Percentiles rank a stretch among this genome's conserved stretches.
phyloP scores from a whole-genome alignment of 2,329 filamentous ascomycete genomes.

The Penicillium sp. region DNA sequence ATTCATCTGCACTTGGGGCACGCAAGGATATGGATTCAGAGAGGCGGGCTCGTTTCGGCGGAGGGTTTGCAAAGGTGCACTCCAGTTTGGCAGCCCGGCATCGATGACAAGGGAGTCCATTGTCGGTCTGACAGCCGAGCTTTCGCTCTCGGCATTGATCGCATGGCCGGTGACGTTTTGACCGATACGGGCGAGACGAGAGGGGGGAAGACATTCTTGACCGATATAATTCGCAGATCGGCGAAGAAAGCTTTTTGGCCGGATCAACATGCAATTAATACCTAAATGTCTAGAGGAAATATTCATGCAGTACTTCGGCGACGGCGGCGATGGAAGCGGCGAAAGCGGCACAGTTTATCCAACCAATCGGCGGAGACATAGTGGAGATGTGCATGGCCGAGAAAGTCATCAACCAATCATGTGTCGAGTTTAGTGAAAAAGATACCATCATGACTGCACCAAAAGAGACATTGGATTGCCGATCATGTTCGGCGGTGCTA shows the following conservation, averaged over 20 bases:
- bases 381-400: too few relatives aligned
- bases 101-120: constrained; percentile 23
- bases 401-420: too few relatives aligned
- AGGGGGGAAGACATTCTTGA: constrained; percentile 1
- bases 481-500: too few relatives aligned
- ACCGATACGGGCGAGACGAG: constrained; percentile 26
- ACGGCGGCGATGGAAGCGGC: background rate
- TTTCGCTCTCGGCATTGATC: constrained; percentile 32
- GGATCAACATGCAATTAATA: background rate
- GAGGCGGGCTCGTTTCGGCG: constrained; percentile 20
- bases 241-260: background rate
- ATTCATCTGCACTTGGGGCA: constrained; percentile 6
- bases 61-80: constrained; percentile 24
- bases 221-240: background rate
- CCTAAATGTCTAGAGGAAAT: too few relatives aligned
- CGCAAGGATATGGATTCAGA: constrained; percentile 8
- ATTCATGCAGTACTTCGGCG: too few relatives aligned
- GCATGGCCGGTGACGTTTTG: constrained; percentile 32
- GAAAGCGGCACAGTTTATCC: too few relatives aligned
- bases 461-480: too few relatives aligned
- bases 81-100: constrained; percentile 22
- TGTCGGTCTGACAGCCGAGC: constrained; percentile 26
- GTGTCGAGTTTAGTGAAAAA: too few relatives aligned
- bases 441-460: too few relatives aligned
- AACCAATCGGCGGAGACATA: too few relatives aligned